Evolutionary conservation across 495 filamentous ascomycete species (phyloP).

Genomic region (Lasiosphaeria miniovina): DNA sequence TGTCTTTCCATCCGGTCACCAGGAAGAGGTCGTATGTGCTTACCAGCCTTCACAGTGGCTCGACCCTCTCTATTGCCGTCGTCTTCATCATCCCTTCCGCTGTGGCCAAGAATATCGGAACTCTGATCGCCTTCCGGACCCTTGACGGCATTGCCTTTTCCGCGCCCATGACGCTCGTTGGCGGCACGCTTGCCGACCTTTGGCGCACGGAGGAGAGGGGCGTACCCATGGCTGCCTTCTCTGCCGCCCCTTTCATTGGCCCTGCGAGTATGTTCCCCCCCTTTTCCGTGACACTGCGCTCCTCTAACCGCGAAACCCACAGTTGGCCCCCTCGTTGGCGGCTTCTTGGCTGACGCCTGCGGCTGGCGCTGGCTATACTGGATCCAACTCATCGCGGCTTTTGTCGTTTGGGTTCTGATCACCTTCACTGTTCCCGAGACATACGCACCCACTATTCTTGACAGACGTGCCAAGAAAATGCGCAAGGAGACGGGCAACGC

Average conservation of each 20-base stretch:
- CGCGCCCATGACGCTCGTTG: slow-evolving; percentile 80
- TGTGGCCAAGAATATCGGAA: slow-evolving; percentile 68
- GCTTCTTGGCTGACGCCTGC: slow-evolving; percentile 62
- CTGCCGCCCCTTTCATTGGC: slow-evolving; percentile 73
- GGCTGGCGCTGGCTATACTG: slow-evolving; percentile 88
- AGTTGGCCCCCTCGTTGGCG: slow-evolving; percentile 68
- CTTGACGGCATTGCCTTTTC: slow-evolving; percentile 82
- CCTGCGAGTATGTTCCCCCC: slow-evolving; percentile 46
- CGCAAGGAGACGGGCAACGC: slow-evolving; percentile 62
- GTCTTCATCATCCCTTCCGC: slow-evolving; percentile 77
- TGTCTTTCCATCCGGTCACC: not conserved
- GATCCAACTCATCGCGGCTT: slow-evolving; percentile 71
- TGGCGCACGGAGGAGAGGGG: slow-evolving; percentile 81
- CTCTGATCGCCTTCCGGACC: slow-evolving; percentile 66
- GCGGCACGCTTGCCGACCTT: slow-evolving; percentile 75
- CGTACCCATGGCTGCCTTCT: slow-evolving; percentile 84
- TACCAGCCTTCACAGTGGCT: slow-evolving; percentile 24
- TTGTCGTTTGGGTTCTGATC: slow-evolving; percentile 64
- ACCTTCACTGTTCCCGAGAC: slow-evolving; percentile 81
- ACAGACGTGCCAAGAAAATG: slow-evolving; percentile 61
- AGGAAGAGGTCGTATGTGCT: slow-evolving; percentile 10
- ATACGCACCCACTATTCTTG: slow-evolving; percentile 69
- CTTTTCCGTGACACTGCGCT: slow-evolving; percentile 16
- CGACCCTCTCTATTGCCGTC: slow-evolving; percentile 62
- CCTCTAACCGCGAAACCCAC: slow-evolving; percentile 23